Evolutionary conservation across 192 early-diverging fungal species (phyloP), one percentile per base, ranked within the genome.

Genomic region (Entomortierella lignicola): DNA sequence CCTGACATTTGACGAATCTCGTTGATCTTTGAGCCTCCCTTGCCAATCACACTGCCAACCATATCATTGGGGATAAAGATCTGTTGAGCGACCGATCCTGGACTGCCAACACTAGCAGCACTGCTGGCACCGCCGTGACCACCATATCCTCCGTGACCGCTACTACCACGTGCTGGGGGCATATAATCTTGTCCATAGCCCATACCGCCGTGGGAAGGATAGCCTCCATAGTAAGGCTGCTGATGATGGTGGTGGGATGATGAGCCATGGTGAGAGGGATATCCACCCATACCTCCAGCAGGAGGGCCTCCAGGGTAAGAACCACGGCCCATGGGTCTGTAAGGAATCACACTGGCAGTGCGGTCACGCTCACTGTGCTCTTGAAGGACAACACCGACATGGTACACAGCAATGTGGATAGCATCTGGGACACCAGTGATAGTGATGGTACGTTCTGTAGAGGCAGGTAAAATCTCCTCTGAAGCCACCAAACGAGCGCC

Each of bases 31-130:
- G 85, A 85, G 30, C 95, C 96, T 20, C 91, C 90, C 80, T 96
- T 97, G 71, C 97, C 97, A 83, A 99, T 99, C 66, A 99, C 94
- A 71, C 93, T 94, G 23, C 97, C 97, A 31, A 90, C 89, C 84
- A 91, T 86, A 53, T 90, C 89, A 55, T 87, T 86, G 17, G 90
- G 90, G 51, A 91, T 89, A 42, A 85, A 85, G 57, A 91, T 87
- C 57, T 88, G 88, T 60, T 88, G 87, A n/a, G 86, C 81, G 54
- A 86, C 85, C 10, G 85, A 77, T 17, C 75, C 80, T 39, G 73
- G 77, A 43, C 75, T 66, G 32, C 65, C 60, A 6, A 44, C 53
- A 27, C 65, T 53, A 27, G 53, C 58, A n/a, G 32, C 61, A 17
- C 41, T 17, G 37, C 30, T 31, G 12, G 44, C 42, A 27, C 63